Conservation (phyloP, 2,329 filamentous ascomycete genomes). For the Diaporthe citrichinensis region DNA sequence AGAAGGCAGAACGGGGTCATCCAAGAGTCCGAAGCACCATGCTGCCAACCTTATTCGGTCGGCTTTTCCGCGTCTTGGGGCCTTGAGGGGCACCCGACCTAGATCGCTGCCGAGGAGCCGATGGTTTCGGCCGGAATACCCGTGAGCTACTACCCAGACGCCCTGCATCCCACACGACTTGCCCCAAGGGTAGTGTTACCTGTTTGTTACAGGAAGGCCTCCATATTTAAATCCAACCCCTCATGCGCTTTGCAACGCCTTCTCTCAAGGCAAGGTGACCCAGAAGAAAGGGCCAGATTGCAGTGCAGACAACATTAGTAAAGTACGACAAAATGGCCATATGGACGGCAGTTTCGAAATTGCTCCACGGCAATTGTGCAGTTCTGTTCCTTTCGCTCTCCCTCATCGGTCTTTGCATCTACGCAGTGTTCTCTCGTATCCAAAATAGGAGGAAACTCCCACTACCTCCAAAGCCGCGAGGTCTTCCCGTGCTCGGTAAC, state of each 20-base stretch:
- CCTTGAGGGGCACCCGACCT: neutral
- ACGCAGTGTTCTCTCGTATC: neutral
- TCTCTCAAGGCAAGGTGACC: too few relatives aligned
- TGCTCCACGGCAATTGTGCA: neutral
- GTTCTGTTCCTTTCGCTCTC: neutral
- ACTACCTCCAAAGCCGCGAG: neutral
- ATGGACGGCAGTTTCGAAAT: neutral
- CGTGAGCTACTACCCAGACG: neutral
- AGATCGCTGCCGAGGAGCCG: neutral
- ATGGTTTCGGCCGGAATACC: slow-evolving; percentile 17
- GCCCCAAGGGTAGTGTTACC: neutral
- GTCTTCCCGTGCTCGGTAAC: neutral
- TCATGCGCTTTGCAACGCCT: neutral
- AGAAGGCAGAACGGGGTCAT: neutral
- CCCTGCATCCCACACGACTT: neutral
- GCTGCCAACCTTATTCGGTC: neutral
- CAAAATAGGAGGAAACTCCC: neutral
- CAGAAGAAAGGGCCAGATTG: neutral
- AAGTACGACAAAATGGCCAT: neutral
- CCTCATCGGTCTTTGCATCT: neutral
- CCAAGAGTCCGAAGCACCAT: neutral
- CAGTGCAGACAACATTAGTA: neutral
- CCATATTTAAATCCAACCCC: neutral
- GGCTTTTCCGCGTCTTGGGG: too few relatives aligned
- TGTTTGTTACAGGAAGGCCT: neutral